A percentile compares a stretch with the other conserved stretches of the same genome.
These are phyloP conservation scores for Boletus insuetus DNA, from an alignment of 768 basidiomycete species.

Conservation along the genomic window DNA sequence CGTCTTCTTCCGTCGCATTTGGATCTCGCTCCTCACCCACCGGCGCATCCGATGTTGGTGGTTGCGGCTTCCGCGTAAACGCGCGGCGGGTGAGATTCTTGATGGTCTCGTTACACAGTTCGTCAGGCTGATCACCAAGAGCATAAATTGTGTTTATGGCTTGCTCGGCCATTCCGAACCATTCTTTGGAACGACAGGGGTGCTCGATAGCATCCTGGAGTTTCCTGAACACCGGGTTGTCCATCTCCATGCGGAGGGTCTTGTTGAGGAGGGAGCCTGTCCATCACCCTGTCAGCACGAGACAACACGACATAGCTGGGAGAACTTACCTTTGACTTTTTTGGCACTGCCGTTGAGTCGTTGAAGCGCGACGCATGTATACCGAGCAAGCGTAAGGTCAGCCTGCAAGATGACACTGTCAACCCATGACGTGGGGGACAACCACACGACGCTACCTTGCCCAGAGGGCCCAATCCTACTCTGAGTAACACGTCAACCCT, in stretches of 20 bases:
- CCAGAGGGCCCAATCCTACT: constrained; percentile 80
- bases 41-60: not conserved
- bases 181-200: constrained; percentile 82
- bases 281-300: not conserved
- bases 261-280: constrained; percentile 86
- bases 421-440: not conserved
- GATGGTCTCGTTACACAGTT: constrained; percentile 76
- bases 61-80: constrained; percentile 44
- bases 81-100: constrained; percentile 75
- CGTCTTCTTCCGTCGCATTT: constrained; percentile 51
- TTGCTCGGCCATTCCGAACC: constrained; percentile 97
- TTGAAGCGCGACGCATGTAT: constrained; percentile 91
- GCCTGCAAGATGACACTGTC: constrained; percentile 42
- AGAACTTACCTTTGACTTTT: constrained; percentile 82
- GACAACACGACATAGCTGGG: not conserved
- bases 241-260: constrained; percentile 82
- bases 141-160: constrained; percentile 95
- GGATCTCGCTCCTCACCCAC: constrained; percentile 35
- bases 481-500: constrained; percentile 81
- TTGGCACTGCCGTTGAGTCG: constrained; percentile 92
- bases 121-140: constrained; percentile 90
- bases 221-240: constrained; percentile 79
- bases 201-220: constrained; percentile 78
- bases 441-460: constrained; percentile 56
- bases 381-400: constrained; percentile 87